Evolutionary conservation across 768 basidiomycete genomes (phyloP).

Genomic region (Rhodocollybia butyracea): DNA sequence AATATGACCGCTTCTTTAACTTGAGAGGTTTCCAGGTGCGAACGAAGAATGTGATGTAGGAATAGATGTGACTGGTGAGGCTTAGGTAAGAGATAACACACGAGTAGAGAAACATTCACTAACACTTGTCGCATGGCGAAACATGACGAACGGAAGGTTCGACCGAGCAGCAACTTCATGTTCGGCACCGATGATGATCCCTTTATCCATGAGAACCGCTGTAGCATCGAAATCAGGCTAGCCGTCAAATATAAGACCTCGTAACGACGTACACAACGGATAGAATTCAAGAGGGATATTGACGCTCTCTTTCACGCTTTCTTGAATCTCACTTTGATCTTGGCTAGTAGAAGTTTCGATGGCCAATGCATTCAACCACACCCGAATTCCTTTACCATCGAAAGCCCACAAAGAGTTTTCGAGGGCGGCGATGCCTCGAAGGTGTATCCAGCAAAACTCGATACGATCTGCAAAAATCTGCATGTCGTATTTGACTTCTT

Average conservation of each 20-base stretch:
- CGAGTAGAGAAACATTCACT: constrained; percentile 25
- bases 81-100: constrained; percentile 1
- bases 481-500: constrained; percentile 96
- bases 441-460: constrained; percentile 98
- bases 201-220: constrained; percentile 99
- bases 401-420: constrained; percentile 99
- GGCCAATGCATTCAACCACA: constrained; percentile 94
- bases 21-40: constrained; percentile 65
- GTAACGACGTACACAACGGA: constrained; percentile 69
- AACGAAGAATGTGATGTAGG: constrained; percentile 85
- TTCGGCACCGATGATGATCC: constrained; percentile 95
- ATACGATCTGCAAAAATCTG: constrained; percentile 96
- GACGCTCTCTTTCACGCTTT: constrained; percentile 87
- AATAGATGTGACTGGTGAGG: constrained; percentile 83
- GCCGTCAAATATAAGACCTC: neutral
- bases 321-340: constrained; percentile 29
- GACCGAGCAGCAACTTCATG: constrained; percentile 75
- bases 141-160: constrained; percentile 85
- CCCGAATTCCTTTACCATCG: constrained; percentile 82
- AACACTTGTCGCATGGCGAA: constrained; percentile 88
- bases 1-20: constrained; percentile 80
- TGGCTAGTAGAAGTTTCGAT: constrained; percentile 60
- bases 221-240: constrained; percentile 9
- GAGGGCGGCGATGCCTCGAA: constrained; percentile 86
- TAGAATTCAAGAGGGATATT: constrained; percentile 93